Evolutionary conservation across 441 rosid genomes (phyloP).

Genomic region (Pelargonium cotyledonis): DNA sequence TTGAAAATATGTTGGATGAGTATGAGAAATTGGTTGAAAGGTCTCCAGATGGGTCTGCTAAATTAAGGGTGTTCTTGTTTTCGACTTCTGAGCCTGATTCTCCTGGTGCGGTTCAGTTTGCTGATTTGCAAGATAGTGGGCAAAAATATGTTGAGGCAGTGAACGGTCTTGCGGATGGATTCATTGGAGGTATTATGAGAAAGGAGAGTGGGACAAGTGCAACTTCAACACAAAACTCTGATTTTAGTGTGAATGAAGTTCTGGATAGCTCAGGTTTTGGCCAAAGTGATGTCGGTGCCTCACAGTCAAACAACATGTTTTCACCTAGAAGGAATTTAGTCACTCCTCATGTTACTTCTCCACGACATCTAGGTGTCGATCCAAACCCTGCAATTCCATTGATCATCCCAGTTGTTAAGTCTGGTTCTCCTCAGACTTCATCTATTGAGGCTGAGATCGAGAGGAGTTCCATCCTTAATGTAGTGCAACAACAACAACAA

Average conservation of each 20-base stretch:
- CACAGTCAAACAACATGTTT: slow-evolving; percentile 27
- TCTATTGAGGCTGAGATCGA: slow-evolving; percentile 40
- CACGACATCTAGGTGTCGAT: slow-evolving; percentile 26
- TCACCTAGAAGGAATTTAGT: slow-evolving; percentile 31
- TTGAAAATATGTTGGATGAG: slow-evolving; percentile 77
- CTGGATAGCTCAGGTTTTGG: slow-evolving; percentile 32
- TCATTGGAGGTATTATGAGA: slow-evolving; percentile 31
- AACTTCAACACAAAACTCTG: slow-evolving; percentile 64
- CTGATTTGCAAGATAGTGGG: slow-evolving; percentile 46
- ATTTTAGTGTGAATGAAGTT: slow-evolving; percentile 46
- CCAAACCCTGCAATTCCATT: slow-evolving; percentile 28
- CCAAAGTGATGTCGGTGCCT: slow-evolving; percentile 32
- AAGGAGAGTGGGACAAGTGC: slow-evolving; percentile 61
- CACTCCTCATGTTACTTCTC: slow-evolving; percentile 27
- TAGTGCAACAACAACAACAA: slow-evolving; percentile 34
- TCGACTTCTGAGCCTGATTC: slow-evolving; percentile 42
- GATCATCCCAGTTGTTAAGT: slow-evolving; percentile 30
- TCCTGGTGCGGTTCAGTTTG: slow-evolving; percentile 41
- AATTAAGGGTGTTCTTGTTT: slow-evolving; percentile 60
- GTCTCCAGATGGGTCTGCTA: slow-evolving; percentile 57
- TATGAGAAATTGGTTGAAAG: slow-evolving; percentile 59
- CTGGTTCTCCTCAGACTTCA: slow-evolving; percentile 28
- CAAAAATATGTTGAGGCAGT: slow-evolving; percentile 65
- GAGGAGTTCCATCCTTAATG: slow-evolving; percentile 26
- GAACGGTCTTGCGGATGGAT: slow-evolving; percentile 43